Evolutionary conservation across 139 green algal genomes (phyloP).

Genomic region (Eudorina sp.): DNA sequence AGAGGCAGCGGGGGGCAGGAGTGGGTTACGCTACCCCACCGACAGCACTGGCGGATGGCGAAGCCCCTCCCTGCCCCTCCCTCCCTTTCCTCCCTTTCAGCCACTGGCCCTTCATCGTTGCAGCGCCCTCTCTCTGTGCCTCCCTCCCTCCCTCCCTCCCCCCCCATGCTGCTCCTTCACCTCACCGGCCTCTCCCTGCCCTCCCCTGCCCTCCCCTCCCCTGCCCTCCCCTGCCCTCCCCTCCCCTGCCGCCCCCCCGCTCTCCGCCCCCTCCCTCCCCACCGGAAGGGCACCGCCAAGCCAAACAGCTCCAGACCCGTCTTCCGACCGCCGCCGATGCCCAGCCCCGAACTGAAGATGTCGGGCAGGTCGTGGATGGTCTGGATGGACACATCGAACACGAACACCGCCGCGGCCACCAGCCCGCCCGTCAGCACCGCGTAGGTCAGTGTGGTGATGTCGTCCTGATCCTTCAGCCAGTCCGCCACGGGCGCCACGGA

Average conservation of each 20-base stretch:
- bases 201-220: background rate
- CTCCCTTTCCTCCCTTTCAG: too few relatives aligned
- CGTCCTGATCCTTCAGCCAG: conserved; percentile 58
- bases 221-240: background rate
- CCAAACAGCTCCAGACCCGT: conserved; percentile 62
- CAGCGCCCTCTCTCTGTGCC: too few relatives aligned
- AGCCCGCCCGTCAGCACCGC: conserved; percentile 59
- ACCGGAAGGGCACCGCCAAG: conserved; percentile 64
- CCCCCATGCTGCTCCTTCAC: background rate
- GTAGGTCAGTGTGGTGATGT: conserved; percentile 62
- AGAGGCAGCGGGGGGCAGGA: too few relatives aligned
- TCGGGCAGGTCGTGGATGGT: conserved; percentile 77
- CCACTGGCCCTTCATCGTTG: too few relatives aligned
- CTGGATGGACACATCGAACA: conserved; percentile 75
- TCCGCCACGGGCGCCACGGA: conserved; percentile 33
- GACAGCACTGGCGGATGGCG: too few relatives aligned
- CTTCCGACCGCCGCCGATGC: conserved; percentile 70
- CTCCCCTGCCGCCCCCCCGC: background rate
- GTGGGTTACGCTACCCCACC: too few relatives aligned
- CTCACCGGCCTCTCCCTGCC: background rate
- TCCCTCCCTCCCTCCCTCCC: too few relatives aligned
- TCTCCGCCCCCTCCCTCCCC: background rate
- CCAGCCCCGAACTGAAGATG: conserved; percentile 57
- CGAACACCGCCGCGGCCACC: conserved; percentile 69
- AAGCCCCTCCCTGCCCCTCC: too few relatives aligned